Conservation (phyloP, 345 rosid species). For the Pseudoturritis turrita region DNA sequence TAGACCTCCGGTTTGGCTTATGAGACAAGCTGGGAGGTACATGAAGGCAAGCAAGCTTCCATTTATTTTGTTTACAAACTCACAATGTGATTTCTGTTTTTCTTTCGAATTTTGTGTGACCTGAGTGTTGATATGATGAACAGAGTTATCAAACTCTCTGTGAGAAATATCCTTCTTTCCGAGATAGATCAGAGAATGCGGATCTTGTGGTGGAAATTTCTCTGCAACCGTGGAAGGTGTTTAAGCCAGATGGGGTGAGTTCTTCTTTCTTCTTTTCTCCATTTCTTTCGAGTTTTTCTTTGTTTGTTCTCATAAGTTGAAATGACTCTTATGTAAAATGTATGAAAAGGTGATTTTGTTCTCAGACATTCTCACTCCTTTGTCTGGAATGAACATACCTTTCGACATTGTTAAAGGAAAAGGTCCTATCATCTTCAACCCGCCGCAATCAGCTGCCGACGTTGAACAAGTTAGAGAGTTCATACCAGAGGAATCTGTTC, state of each 20-base stretch:
- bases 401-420: conserved; percentile 95
- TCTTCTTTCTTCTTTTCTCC: background rate
- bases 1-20: conserved; percentile 99
- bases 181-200: conserved; percentile 93
- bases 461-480: conserved; percentile 83
- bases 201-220: conserved; percentile 97
- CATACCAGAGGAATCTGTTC: conserved; percentile 78
- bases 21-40: conserved; percentile 99
- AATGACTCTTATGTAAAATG: background rate
- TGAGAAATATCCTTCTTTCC: conserved; percentile 88
- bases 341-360: conserved; percentile 78
- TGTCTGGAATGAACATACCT: conserved; percentile 98
- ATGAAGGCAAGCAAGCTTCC: conserved; percentile 94
- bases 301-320: background rate
- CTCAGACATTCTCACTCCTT: conserved; percentile 96
- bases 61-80: conserved; percentile 7
- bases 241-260: conserved; percentile 89
- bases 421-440: conserved; percentile 87
- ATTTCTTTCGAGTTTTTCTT: background rate
- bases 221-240: conserved; percentile 98
- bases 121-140: conserved; percentile 2
- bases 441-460: conserved; percentile 63
- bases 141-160: conserved; percentile 85
- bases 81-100: background rate
- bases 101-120: background rate